phyloP scores from a whole-genome alignment of 2,329 filamentous ascomycete species.

The Lecanicillium sp. region DNA sequence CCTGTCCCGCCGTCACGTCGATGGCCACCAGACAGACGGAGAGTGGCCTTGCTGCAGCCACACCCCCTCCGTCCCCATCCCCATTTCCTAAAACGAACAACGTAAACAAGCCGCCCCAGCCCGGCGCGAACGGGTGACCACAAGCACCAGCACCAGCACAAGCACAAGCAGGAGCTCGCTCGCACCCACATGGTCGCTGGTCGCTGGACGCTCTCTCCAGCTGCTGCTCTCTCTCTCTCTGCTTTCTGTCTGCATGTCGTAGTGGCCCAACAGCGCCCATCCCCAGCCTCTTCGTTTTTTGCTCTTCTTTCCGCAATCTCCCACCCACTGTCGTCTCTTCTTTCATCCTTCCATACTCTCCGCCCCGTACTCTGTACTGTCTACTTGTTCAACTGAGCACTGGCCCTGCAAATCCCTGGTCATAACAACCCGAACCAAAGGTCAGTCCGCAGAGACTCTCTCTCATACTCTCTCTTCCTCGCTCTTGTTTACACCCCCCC shows the following conservation, averaged over 20 bases:
- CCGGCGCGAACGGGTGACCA: no score
- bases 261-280: not conserved
- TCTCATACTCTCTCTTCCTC: not conserved
- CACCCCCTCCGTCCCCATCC: not conserved
- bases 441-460: no score
- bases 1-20: no score
- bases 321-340: not conserved
- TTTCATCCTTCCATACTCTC: no score
- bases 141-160: no score
- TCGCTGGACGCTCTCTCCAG: not conserved
- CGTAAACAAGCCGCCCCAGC: conserved; percentile 8
- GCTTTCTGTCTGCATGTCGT: not conserved
- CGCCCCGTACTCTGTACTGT: no score
- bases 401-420: no score
- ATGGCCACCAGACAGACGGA: no score
- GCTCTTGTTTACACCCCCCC: not conserved
- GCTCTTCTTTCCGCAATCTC: not conserved
- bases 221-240: not conserved
- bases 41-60: not conserved
- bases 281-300: conserved; percentile 4
- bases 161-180: no score
- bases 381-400: no score
- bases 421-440: no score
- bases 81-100: conserved; percentile 9
- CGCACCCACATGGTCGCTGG: not conserved